phyloP scores from a whole-genome alignment of 2,329 filamentous ascomycete genomes.

The Curvularia sp. region DNA sequence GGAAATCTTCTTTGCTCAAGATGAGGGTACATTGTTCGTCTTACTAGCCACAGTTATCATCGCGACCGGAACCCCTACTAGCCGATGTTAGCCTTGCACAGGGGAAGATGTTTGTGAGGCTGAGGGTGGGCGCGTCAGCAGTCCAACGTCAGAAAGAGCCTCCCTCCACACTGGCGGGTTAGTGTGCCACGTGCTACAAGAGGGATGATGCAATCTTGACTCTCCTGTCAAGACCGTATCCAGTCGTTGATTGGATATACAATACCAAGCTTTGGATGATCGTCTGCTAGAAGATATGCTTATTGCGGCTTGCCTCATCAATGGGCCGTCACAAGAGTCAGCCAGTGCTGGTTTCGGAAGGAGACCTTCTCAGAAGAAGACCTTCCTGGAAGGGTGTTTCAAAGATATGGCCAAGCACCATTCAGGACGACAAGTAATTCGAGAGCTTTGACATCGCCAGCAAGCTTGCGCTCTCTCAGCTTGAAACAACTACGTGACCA shows the following conservation, averaged over 20 bases:
- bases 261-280: constrained; percentile 31
- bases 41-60: constrained; percentile 9
- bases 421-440: background rate
- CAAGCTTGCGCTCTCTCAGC: background rate
- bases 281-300: constrained; percentile 31
- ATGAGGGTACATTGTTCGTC: background rate
- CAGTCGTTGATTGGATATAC: constrained; percentile 16
- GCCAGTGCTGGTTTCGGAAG: background rate
- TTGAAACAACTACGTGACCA: background rate
- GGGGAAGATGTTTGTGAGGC: constrained; percentile 14
- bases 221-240: background rate
- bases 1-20: constrained; percentile 5
- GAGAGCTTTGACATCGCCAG: background rate
- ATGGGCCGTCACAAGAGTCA: constrained; percentile 6
- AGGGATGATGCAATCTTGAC: constrained; percentile 8
- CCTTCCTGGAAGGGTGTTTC: background rate
- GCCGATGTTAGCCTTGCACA: background rate
- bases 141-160: constrained; percentile 16
- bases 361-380: background rate
- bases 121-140: constrained; percentile 18
- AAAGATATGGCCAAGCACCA: background rate
- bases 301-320: constrained; percentile 24
- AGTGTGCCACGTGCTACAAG: constrained; percentile 1
- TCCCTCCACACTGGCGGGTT: constrained; percentile 2
- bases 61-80: background rate